These are phyloP conservation scores for Ganoderma meredithae DNA, from an alignment of 1,284 basidiomycete species.

Conservation along the genomic window DNA sequence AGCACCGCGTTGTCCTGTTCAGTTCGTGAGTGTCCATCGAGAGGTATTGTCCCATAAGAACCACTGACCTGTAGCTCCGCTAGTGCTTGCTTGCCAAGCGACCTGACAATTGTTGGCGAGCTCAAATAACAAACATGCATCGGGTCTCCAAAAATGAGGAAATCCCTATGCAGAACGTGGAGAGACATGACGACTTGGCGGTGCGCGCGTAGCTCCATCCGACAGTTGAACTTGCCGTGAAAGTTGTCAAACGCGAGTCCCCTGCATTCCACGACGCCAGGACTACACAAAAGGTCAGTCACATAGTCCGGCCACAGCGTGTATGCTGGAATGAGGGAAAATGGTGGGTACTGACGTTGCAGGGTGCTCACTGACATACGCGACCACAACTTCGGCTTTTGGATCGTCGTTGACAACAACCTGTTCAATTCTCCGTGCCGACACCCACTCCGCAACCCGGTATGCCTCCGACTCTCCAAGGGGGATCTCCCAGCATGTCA, in stretches of 20 bases:
- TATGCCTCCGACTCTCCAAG: conserved; percentile 44
- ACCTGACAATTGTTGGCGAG: conserved; percentile 29
- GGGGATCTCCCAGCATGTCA: conserved; percentile 48
- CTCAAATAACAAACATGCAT: conserved; percentile 35
- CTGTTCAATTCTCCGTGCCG: conserved; percentile 35
- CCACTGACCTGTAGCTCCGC: conserved; percentile 23
- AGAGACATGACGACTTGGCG: conserved; percentile 33
- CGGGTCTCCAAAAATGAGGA: conserved; percentile 38
- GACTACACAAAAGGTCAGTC: conserved; percentile 7
- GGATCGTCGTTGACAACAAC: conserved; percentile 44
- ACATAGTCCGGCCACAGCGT: too few species aligned
- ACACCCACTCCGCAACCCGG: conserved; percentile 41
- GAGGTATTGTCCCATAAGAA: background rate
- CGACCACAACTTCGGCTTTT: conserved; percentile 38
- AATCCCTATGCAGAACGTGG: conserved; percentile 37
- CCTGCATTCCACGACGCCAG: conserved; percentile 28
- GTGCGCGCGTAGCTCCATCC: conserved; percentile 30
- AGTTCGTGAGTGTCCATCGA: conserved; percentile 4
- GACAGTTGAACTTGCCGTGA: conserved; percentile 37
- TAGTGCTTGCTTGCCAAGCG: conserved; percentile 26
- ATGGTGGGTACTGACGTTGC: conserved; percentile 25
- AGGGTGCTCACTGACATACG: conserved; percentile 34
- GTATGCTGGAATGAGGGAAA: background rate
- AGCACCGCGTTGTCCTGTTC: conserved; percentile 37
- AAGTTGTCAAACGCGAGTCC: conserved; percentile 40